Evolutionary conservation across 2,329 filamentous ascomycete genomes (phyloP).

Genomic region (Botrytis squamosa): DNA sequence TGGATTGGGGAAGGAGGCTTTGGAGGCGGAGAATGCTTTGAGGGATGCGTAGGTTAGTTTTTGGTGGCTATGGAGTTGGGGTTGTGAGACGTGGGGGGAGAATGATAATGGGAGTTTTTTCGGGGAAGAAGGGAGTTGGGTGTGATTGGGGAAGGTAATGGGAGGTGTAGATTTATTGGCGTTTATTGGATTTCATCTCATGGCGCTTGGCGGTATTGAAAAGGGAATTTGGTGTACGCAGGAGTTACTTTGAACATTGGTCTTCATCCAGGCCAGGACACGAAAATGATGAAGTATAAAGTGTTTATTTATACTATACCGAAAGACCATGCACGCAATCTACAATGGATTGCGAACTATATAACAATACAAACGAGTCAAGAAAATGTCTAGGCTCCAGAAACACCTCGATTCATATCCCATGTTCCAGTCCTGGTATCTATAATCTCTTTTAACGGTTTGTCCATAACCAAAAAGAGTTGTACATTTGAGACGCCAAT

Average conservation of each 20-base stretch:
- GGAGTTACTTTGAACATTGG: neutral
- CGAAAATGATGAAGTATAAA: neutral
- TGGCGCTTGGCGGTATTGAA: neutral
- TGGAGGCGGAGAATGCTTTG: conserved; percentile 27
- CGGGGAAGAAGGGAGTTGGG: neutral
- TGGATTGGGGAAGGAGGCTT: conserved; percentile 30
- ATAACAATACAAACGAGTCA: neutral
- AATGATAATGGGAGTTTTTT: neutral
- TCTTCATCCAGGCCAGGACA: neutral
- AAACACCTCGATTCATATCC: conserved; percentile 10
- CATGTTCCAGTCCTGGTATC: conserved; percentile 10
- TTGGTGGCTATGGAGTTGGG: neutral
- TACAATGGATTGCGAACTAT: neutral
- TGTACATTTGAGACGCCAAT: conserved; percentile 3
- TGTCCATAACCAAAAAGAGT: neutral
- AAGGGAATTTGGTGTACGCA: neutral
- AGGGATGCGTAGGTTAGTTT: conserved; percentile 12
- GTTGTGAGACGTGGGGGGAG: neutral
- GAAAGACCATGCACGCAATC: neutral
- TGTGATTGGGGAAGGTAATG: neutral
- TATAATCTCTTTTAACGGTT: neutral
- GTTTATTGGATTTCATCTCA: neutral
- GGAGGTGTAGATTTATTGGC: neutral
- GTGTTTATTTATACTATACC: neutral
- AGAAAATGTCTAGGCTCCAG: neutral